Base-by-base conservation (phyloP, 371 early-diverging fungal genomes). In the Circinella minor region DNA sequence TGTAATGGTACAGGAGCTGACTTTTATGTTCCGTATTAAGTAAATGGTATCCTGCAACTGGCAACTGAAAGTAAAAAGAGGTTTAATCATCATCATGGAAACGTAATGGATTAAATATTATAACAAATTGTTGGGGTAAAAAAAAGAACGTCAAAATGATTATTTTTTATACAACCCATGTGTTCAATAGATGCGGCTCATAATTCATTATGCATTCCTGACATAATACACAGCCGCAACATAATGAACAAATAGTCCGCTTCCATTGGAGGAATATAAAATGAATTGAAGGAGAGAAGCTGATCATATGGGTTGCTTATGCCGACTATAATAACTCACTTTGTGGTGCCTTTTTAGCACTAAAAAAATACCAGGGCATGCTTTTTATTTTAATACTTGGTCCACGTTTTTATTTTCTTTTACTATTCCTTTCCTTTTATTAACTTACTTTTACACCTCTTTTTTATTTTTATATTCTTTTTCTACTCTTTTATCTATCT, bases 231-330 rank as follows among this genome's bases (percentile, higher is more conserved):
- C 57, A 34, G 43, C 43, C 43, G 27, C 43, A 27, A 18, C 34
- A 9, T 27, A 10, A 57, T 57, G 57, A 57, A 57, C 57, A 57
- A 34, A 57, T 34, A 10, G 9, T n/a, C 10, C 4, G 20, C 27
- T 57, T 11, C 27, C 11, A 57, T 57, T 57, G 57, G 57, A 34
- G 34, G 36, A 57, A 34, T 9, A 7, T 11, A 57, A 57, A 57
- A 17, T 55, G 55, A 55, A 55, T 15, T 15, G 55, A n/a, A n/a
- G 57, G 57, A 27, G 57, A 27, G 5, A 13, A 7, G 27, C 7
- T 57, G 57, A n/a, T 57, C 57, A 57, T 57, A 57, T 57, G 57
- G 36, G 6, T 51, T 51, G 17, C 51, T 51, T 51, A 51, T 51
- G 51, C 51, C n/a, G 51, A 51, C 43, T 11, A 43, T 9, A 0